Evolutionary conservation across 2,329 filamentous ascomycete species (phyloP).

Genomic region (Hymenotorrendiella dingleyae): DNA sequence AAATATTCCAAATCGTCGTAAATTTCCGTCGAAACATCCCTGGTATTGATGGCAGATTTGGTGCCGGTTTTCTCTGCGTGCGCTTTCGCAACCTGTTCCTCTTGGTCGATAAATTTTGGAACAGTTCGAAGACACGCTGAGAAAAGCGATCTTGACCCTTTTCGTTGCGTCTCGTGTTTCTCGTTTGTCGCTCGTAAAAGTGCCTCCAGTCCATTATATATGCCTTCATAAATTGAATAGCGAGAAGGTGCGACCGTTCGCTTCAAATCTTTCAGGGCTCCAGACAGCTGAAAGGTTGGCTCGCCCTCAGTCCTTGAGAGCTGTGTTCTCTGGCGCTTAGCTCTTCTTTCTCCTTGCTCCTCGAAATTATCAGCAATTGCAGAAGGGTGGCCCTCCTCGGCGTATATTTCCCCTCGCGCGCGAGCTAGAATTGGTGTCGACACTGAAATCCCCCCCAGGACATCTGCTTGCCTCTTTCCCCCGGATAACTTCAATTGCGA

Average conservation of each 20-base stretch:
- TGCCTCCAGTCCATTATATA: constrained; percentile 40
- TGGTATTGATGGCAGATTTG: constrained; percentile 26
- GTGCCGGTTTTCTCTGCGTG: constrained; percentile 36
- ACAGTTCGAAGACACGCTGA: constrained; percentile 44
- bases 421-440: constrained; percentile 29
- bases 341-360: not conserved
- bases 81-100: constrained; percentile 38
- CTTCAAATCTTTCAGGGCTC: constrained; percentile 33
- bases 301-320: constrained; percentile 10
- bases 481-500: not conserved
- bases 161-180: constrained; percentile 11
- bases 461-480: constrained; percentile 10
- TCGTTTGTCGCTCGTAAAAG: constrained; percentile 37
- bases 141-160: constrained; percentile 38
- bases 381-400: not conserved
- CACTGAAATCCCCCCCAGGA: constrained; percentile 28
- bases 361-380: not conserved
- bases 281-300: constrained; percentile 14
- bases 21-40: constrained; percentile 38
- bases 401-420: constrained; percentile 15
- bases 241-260: constrained; percentile 25
- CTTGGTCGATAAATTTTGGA: constrained; percentile 40
- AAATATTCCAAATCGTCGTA: constrained; percentile 45
- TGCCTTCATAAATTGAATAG: constrained; percentile 38
- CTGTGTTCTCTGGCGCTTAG: constrained; percentile 8